Evolutionary conservation across 768 basidiomycete genomes (phyloP), one percentile per base, ranked within the genome.

Genomic region (Collybia nuda): DNA sequence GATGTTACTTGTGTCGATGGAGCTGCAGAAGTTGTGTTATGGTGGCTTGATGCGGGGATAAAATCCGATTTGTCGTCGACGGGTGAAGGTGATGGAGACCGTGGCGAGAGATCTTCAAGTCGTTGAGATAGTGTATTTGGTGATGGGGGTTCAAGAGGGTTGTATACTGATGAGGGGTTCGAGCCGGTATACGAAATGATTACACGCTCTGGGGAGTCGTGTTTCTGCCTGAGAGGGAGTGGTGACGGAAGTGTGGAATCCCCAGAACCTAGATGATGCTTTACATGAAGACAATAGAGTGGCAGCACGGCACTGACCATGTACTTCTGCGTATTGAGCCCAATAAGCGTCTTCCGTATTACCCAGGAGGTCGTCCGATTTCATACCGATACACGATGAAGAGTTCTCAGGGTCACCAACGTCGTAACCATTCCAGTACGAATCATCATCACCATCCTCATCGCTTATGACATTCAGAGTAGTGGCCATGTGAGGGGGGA

Each of bases 361-460:
- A 40, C 57, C 52, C 29, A 63, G 60, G 28, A 40, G 38, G 35
- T 67, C 63, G 7, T 51, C 19, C 35, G 48, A 44, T 40, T 45
- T 44, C 54, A 56, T 50, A 44, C 32, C 49, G 50, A 44, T 26
- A 36, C 54, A 51, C 51, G 56, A 54, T 44, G 63, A 64, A 42
- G 52, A 52, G 48, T 67, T 56, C 40, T 70, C 57, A 9, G 67
- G 66, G 18, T 73, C 79, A 55, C 89, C 88, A 9, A 83, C 74
- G 17, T 73, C 79, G 54, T 89, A 88, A 9, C 83, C 75, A 55
- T 83, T 74, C 88, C 88, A 90, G 60, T 89, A 90, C 6, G 77
- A 70, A 58, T 82, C 77, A 18, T 82, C 79, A 23, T 82, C 78
- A 35, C 70, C 68, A 14, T 71, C 67, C 15, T 61, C 53, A 28